Conservation (phyloP, 2,329 filamentous ascomycete genomes). For the Ophiostoma sp. region DNA sequence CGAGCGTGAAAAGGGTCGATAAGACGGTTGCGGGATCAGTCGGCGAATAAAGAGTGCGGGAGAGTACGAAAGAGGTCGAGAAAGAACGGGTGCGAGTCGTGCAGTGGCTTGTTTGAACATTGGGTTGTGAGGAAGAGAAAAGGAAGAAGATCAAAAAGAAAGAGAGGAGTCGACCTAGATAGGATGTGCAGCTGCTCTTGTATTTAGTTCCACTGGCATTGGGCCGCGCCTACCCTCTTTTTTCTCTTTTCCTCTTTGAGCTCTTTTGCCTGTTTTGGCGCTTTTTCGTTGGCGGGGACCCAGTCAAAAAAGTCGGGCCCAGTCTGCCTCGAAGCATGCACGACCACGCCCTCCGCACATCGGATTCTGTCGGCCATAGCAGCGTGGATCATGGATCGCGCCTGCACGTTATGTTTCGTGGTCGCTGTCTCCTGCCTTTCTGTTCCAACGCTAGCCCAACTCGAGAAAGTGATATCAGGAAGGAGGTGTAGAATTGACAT, state of each 20-base stretch:
- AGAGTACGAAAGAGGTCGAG: constrained; percentile 12
- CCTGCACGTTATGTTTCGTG: background rate
- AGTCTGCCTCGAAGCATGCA: constrained; percentile 1
- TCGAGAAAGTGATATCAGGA: background rate
- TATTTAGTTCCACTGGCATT: constrained; percentile 9
- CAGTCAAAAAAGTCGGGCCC: background rate
- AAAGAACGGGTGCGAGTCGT: constrained; percentile 18
- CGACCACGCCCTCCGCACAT: constrained; percentile 15
- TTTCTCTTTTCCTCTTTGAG: background rate
- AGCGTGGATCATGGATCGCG: background rate
- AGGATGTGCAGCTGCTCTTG: background rate
- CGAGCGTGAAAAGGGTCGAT: constrained; percentile 13
- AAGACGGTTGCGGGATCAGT: background rate
- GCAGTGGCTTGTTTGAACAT: constrained; percentile 24
- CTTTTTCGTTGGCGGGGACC: constrained; percentile 5
- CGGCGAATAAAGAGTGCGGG: background rate
- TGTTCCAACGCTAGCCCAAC: background rate
- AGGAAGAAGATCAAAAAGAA: background rate
- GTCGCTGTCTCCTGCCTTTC: background rate
- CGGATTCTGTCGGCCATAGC: constrained; percentile 8
- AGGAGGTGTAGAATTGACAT: background rate
- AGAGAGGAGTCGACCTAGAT: background rate
- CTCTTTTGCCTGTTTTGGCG: constrained; percentile 15
- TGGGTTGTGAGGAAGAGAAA: background rate
- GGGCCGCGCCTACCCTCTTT: constrained; percentile 9